Conservation (phyloP, 2,329 filamentous ascomycete genomes). For the Fusarium caatingaense region DNA sequence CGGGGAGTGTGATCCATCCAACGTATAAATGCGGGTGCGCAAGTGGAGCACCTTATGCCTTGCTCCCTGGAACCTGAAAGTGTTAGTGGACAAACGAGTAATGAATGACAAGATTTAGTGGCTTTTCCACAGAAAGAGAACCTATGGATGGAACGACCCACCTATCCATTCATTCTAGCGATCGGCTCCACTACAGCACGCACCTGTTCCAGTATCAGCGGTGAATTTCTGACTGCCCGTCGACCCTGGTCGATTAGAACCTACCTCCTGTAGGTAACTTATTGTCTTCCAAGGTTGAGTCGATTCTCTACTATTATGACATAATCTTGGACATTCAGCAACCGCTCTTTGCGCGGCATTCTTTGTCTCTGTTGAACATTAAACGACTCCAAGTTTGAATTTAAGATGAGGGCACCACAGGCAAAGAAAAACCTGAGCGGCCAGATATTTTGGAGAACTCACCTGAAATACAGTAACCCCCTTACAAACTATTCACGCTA, state of each 20-base stretch:
- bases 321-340: neutral
- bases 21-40: conserved; percentile 12
- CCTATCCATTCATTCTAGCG: neutral
- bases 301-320: conserved; percentile 4
- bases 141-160: neutral
- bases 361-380: neutral
- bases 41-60: conserved; percentile 24
- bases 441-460: neutral
- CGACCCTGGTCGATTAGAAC: neutral
- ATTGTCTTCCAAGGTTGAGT: conserved; percentile 3
- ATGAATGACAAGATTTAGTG: conserved; percentile 28
- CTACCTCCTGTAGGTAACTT: neutral
- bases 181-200: conserved; percentile 21
- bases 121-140: conserved; percentile 13
- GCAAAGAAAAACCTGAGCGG: neutral
- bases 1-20: conserved; percentile 22
- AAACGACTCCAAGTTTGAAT: neutral
- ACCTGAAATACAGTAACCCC: conserved; percentile 2
- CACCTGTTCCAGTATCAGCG: conserved; percentile 10
- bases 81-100: conserved; percentile 11
- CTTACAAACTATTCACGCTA: conserved; percentile 23
- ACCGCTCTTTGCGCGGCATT: conserved; percentile 12
- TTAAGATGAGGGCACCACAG: neutral
- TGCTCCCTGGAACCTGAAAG: neutral
- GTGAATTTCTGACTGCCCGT: conserved; percentile 12